phyloP scores from a whole-genome alignment of 306 rosid species.

The Cercis canadensis region DNA sequence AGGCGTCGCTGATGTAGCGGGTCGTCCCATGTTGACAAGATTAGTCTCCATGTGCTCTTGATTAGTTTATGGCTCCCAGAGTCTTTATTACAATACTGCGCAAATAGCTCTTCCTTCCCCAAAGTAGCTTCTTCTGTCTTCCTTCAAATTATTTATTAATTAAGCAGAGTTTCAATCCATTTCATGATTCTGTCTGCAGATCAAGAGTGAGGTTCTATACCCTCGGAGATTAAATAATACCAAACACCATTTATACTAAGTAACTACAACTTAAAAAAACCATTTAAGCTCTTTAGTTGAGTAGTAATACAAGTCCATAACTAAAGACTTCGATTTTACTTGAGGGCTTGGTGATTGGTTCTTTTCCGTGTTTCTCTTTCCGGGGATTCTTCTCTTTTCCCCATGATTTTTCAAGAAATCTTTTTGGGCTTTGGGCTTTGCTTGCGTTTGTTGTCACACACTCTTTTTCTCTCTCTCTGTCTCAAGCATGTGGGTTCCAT shows the following conservation, averaged over 20 bases:
- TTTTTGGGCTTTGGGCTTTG: constrained; percentile 84
- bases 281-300: constrained; percentile 32
- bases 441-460: constrained; percentile 43
- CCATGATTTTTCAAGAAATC: constrained; percentile 60
- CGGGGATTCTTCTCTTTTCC: constrained; percentile 55
- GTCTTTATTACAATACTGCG: constrained; percentile 35
- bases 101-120: constrained; percentile 20
- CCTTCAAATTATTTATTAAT: constrained; percentile 11
- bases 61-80: constrained; percentile 63
- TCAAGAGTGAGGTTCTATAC: constrained; percentile 43
- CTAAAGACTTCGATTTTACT: constrained; percentile 18
- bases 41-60: constrained; percentile 73
- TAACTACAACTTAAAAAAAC: constrained; percentile 9
- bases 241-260: constrained; percentile 19
- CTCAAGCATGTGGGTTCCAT: constrained; percentile 72
- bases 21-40: constrained; percentile 57
- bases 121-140: constrained; percentile 2
- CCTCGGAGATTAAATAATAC: constrained; percentile 44
- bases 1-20: constrained; percentile 31
- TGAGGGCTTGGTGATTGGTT: constrained; percentile 51
- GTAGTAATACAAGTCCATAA: constrained; percentile 23
- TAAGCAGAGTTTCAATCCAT: constrained; percentile 43
- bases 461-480: constrained; percentile 38
- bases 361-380: constrained; percentile 47
- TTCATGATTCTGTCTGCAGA: constrained; percentile 63